Base-by-base conservation (phyloP, 2,329 filamentous ascomycete species). In the Aspergillus fructus region DNA sequence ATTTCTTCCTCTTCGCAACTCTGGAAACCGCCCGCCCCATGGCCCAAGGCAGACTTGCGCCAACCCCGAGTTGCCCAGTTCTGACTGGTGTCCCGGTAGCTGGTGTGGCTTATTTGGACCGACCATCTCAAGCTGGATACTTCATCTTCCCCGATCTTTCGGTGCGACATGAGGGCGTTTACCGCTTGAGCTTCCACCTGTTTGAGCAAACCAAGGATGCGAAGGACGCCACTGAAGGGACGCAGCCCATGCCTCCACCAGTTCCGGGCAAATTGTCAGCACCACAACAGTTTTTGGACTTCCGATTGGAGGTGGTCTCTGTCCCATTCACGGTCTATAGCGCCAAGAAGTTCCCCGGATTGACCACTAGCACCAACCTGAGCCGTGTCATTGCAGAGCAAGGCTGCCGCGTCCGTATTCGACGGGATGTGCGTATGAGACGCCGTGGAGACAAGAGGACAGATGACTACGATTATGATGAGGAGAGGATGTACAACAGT, bases 101-200 rank as follows among this genome's bases (percentile, higher is more conserved):
- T 17, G 94, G 93, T 57, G 96, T 97, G 84, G 93, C 93, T 23
- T 97, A 97, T 71, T 83, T 99, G 50, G 93, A 97, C 72, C 89
- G 93, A 45, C 94, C 94, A 1, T 77, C 74, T 2, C 85, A 84
- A 19, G 86, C 86, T 15, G 94, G 93, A 54, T 99, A 97, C 75
- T 99, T 99, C 76, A 90, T 99, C 74, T 99, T 99, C 73, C 94
- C 94, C 3, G 94, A 99, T 74, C 81, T 97, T 27, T 97, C 93
- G 0, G 93, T 99, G 48, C 88, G 94, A 56, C 93, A 99, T 69
- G 94, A 99, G 75, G 94, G 94, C 61, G 88, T 89, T 65, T 99
- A 97, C 74, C 84, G 89, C n/a, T 78, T 99, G 54, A 90, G 87
- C 61, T 97, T 99, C 77, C 93, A 91, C 68, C 79, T 99, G 34